Base-by-base conservation (phyloP, 371 early-diverging fungal genomes). In the Batkoa obscura region DNA sequence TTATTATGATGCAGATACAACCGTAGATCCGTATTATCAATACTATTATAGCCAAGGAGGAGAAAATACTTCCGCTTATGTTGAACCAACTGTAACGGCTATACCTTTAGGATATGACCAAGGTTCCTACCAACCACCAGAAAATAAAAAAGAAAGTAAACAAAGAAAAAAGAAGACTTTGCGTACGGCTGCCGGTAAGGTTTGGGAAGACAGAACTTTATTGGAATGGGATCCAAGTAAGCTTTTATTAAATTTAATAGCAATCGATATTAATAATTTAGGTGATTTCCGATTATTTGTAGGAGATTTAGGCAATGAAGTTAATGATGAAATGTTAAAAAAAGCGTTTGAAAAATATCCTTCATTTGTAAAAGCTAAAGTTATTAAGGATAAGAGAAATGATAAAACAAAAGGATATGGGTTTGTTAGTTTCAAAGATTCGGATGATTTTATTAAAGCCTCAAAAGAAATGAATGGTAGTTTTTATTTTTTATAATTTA, bases 131-230 rank as follows among this genome's bases (percentile, higher is more conserved):
- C 6, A 43, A 32, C 13, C 41, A 23, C 55, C 55, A 13, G 45
- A 55, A 13, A 57, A 58, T 32, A 51, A 31, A 60, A 55, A 49
- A 58, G 49, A 54, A 61, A 49, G 41, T 54, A 61, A 62, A 65
- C 56, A 41, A 45, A 62, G 56, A 55, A 63, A 53, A 15, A 83
- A 80, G 62, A 74, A 72, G 60, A 76, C 76, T 58, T 64, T 90
- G 36, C 68, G 96, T 38, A 72, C 75, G 23, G 96, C 93, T 0
- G 97, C 88, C 46, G 97, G 95, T 10, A 83, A 90, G 66, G 76
- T 85, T 9, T 96, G 97, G 97, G 88, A 90, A 61, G 97, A 96
- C 60, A 62, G 74, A n/a, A 79, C 90, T 2, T 65, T 96, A 39
- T 70, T 71, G 42, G 90, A 92, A 41, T 96, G 94, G 92, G 90